phyloP scores from a whole-genome alignment of 805 yeast genomes.

The Zygosaccharomyces bisporus region DNA sequence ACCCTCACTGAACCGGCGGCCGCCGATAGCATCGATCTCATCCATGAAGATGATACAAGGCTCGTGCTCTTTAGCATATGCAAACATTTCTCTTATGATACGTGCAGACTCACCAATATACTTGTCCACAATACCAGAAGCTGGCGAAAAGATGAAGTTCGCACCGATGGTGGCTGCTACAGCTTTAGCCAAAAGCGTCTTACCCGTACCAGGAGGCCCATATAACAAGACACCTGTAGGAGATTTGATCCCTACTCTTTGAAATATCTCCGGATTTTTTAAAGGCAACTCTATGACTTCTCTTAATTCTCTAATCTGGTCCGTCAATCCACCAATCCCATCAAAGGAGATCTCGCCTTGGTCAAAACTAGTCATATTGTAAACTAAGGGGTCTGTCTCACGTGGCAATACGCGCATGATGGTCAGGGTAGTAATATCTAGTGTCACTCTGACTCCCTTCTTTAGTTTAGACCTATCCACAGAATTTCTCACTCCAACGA shows the following conservation, averaged over 20 bases:
- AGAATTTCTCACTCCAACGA: constrained; percentile 94
- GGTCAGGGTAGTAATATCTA: constrained; percentile 96
- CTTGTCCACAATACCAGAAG: constrained; percentile 95
- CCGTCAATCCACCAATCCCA: constrained; percentile 94
- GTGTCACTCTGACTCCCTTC: constrained; percentile 93
- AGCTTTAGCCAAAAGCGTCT: constrained; percentile 92
- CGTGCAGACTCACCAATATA: constrained; percentile 98
- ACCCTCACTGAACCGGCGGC: constrained; percentile 95
- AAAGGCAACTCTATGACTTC: constrained; percentile 97
- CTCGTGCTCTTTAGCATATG: constrained; percentile 95
- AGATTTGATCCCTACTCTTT: constrained; percentile 96
- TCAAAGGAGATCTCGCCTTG: constrained; percentile 96
- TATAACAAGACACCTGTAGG: constrained; percentile 95
- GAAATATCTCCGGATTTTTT: constrained; percentile 92
- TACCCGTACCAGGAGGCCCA: constrained; percentile 99
- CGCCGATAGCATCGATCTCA: constrained; percentile 98
- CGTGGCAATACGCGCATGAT: constrained; percentile 96
- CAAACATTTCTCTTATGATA: constrained; percentile 94
- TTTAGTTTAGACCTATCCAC: constrained; percentile 77
- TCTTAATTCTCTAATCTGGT: constrained; percentile 92
- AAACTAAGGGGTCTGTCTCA: constrained; percentile 96
- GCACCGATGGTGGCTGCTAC: constrained; percentile 99
- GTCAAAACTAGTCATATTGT: constrained; percentile 96
- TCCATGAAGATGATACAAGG: constrained; percentile 98
- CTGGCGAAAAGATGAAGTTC: constrained; percentile 96